These are phyloP conservation scores for Polytrichum commune DNA, from an alignment of 225 moss, liverwort and hornwort species.

Conservation along the genomic window DNA sequence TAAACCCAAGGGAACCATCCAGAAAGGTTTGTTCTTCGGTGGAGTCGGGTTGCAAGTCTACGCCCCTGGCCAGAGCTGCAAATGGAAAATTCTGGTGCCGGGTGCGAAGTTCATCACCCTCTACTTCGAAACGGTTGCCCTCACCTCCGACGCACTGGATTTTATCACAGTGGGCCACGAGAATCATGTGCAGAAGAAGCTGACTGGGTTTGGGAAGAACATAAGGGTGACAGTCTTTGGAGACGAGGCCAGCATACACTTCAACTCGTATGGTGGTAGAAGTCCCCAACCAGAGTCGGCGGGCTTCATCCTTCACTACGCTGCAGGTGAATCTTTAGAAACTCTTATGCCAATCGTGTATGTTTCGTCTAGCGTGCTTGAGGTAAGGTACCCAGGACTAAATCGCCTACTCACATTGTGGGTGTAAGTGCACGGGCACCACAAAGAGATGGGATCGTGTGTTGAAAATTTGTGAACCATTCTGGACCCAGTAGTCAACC, in stretches of 20 bases:
- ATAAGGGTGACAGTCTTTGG: background rate
- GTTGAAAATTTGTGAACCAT: too few relatives aligned
- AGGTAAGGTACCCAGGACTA: too few relatives aligned
- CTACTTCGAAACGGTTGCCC: background rate
- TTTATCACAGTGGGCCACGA: background rate
- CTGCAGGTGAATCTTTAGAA: background rate
- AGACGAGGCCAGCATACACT: background rate
- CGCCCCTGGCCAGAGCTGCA: background rate
- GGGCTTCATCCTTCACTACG: background rate
- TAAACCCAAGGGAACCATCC: too few relatives aligned
- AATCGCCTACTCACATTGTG: too few relatives aligned
- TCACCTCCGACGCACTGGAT: too few relatives aligned
- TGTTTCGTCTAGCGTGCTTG: too few relatives aligned
- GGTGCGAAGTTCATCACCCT: background rate
- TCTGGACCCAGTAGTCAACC: too few relatives aligned
- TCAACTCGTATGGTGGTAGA: background rate
- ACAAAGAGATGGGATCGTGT: too few relatives aligned
- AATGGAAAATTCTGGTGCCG: background rate
- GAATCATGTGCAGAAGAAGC: background rate
- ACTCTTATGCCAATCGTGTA: too few relatives aligned
- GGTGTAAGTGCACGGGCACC: too few relatives aligned
- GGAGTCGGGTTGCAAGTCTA: background rate
- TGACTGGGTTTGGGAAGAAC: slow-evolving; percentile 1
- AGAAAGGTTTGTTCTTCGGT: too few relatives aligned
- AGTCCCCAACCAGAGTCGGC: background rate